Evolutionary conservation across 768 basidiomycete species (phyloP).

Genomic region (Rickenella mellea): DNA sequence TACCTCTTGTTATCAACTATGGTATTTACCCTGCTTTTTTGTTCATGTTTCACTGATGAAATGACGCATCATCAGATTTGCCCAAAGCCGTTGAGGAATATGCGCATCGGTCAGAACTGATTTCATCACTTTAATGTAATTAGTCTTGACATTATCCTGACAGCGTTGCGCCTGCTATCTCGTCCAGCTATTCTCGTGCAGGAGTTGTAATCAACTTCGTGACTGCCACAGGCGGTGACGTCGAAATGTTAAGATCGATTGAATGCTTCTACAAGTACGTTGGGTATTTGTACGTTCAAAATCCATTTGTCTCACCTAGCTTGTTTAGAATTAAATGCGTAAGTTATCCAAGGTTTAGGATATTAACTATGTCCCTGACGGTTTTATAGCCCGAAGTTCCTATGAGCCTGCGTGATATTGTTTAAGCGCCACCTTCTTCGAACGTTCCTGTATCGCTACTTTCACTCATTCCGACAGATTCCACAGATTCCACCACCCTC

Average conservation of each 20-base stretch:
- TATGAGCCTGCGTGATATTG: slow-evolving; percentile 80
- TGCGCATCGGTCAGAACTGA: slow-evolving; percentile 65
- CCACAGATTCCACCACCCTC: slow-evolving; percentile 18
- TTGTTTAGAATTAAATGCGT: slow-evolving; percentile 77
- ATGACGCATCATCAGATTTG: slow-evolving; percentile 42
- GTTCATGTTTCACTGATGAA: slow-evolving; percentile 6
- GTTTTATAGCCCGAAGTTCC: slow-evolving; percentile 76
- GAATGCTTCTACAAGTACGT: slow-evolving; percentile 95
- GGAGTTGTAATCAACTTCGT: slow-evolving; percentile 96
- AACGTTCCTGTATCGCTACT: slow-evolving; percentile 78
- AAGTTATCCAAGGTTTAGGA: slow-evolving; percentile 20
- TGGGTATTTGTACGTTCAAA: slow-evolving; percentile 14
- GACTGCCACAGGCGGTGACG: slow-evolving; percentile 94
- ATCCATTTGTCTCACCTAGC: slow-evolving; percentile 7
- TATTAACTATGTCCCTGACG: slow-evolving; percentile 12
- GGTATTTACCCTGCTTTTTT: slow-evolving; percentile 31
- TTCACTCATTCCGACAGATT: slow-evolving; percentile 35
- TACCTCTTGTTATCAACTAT: slow-evolving; percentile 93
- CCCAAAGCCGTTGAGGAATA: slow-evolving; percentile 97
- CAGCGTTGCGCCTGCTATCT: slow-evolving; percentile 81
- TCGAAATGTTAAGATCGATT: slow-evolving; percentile 96
- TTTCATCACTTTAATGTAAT: background rate
- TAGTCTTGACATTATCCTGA: slow-evolving; percentile 1
- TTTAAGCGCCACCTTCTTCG: slow-evolving; percentile 43
- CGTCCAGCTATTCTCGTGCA: slow-evolving; percentile 73